These are phyloP conservation scores for Microsporum canis DNA, from an alignment of 2,329 filamentous ascomycete species.

Conservation along the genomic window DNA sequence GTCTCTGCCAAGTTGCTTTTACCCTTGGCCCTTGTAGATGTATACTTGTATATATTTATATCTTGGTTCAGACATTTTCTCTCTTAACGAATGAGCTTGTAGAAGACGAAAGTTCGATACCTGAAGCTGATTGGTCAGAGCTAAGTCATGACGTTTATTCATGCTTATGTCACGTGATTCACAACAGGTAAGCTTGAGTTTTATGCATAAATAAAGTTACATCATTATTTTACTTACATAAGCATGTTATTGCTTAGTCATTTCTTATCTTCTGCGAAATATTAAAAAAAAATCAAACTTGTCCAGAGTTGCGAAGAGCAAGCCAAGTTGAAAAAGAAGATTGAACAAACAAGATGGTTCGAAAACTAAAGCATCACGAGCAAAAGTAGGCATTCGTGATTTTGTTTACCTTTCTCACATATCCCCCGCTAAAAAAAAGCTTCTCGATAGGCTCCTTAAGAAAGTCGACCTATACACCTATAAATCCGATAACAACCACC, in stretches of 20 bases:
- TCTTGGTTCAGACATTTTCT: neutral
- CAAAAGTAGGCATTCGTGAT: slow-evolving; percentile 47
- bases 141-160: neutral
- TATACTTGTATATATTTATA: neutral
- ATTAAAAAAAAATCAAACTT: neutral
- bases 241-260: neutral
- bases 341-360: slow-evolving; percentile 54
- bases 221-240: neutral
- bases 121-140: neutral
- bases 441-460: slow-evolving; percentile 51
- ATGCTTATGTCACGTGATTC: neutral
- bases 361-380: slow-evolving; percentile 95
- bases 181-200: neutral
- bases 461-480: slow-evolving; percentile 94
- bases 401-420: neutral
- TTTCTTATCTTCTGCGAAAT: neutral
- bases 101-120: neutral
- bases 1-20: neutral
- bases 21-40: neutral
- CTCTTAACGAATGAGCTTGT: neutral
- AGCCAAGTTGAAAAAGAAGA: neutral
- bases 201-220: neutral
- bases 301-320: neutral
- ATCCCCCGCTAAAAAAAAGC: slow-evolving; percentile 5
- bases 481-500: slow-evolving; percentile 77